These are phyloP conservation scores for Fistulinella cinereoalba DNA, from an alignment of 1,284 basidiomycete genomes.

Conservation along the genomic window DNA sequence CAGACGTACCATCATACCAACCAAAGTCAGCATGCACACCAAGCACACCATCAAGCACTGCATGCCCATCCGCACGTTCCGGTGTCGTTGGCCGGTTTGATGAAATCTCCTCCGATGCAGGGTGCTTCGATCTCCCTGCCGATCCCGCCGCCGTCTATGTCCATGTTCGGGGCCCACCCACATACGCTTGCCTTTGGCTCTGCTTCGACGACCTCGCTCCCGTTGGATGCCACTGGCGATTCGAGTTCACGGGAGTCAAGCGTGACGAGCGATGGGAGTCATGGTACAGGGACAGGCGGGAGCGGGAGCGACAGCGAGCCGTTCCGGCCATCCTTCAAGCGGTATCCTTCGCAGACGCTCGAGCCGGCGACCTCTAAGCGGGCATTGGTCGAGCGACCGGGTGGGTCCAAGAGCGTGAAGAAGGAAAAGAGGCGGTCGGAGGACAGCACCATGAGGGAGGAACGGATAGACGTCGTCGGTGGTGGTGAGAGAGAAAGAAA, in stretches of 20 bases:
- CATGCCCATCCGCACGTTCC: background rate
- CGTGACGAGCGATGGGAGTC: constrained; percentile 27
- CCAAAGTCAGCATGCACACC: background rate
- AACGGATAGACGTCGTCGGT: background rate
- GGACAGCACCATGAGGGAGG: background rate
- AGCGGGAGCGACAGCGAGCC: constrained; percentile 28
- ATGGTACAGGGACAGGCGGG: constrained; percentile 22
- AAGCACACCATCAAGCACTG: background rate
- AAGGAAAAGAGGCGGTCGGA: constrained; percentile 2
- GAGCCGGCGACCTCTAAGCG: constrained; percentile 59
- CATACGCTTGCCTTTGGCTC: background rate
- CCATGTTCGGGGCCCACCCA: constrained; percentile 11
- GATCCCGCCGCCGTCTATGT: constrained; percentile 22
- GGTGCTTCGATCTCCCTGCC: constrained; percentile 23
- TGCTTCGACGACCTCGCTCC: constrained; percentile 10
- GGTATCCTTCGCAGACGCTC: constrained; percentile 66
- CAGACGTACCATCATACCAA: constrained; percentile 4
- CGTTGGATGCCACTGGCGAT: constrained; percentile 15
- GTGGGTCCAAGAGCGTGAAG: constrained; percentile 18
- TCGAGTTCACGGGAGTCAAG: constrained; percentile 40
- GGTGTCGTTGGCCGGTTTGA: background rate
- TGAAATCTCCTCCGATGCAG: constrained; percentile 32
- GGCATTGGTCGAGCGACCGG: constrained; percentile 37
- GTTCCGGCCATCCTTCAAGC: constrained; percentile 63
- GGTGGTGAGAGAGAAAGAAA: background rate